Base-by-base conservation (phyloP, 345 rosid genomes). In the Cardamine chenopodiifolia region DNA sequence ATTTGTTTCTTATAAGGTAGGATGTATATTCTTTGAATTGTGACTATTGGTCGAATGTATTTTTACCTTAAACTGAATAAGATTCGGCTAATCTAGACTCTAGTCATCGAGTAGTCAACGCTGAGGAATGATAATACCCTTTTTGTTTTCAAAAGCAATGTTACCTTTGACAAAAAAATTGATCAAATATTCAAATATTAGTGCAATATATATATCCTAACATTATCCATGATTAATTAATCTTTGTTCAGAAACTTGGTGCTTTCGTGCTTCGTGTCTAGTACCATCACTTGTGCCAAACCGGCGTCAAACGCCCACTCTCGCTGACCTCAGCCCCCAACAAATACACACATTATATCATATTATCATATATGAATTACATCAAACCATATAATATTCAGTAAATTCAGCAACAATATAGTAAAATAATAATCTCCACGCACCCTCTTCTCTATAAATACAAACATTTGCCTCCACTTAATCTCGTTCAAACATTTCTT, bases 381-480 rank as follows among this genome's bases (percentile, higher is more conserved):
- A 74, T 70, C 35, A 68, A 66, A 15, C 56, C 17, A 35, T 32
- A 26, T 26, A 65, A 58, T 57, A 65, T 54, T 64, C 71, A 31
- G 55, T 44, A 45, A 15, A 70, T 45, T 66, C 5, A 10, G 53
- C 56, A 32, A 49, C 32, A 10, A 62, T 62, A 60, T 60, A 64
- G 50, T 45, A 60, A 40, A 72, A 13, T 52, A 66, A 64, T 7
- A 19, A 72, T 44, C 63, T 56, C 31, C 22, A 65, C 54, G 61
- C 61, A 50, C 22, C 35, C 44, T 35, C 60, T 15, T 70, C 66
- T 77, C 77, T 85, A 80, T 90, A 88, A 75, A 86, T 81, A 78
- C 64, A 61, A 13, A 47, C 48, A 39, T 64, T 45, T 72, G 70
- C 79, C 82, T 78, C 75, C 70, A 20, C 9, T 82, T 72, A 62